These are phyloP conservation scores for Pholiota adiposa DNA, from an alignment of 1,284 basidiomycete species.

Conservation along the genomic window DNA sequence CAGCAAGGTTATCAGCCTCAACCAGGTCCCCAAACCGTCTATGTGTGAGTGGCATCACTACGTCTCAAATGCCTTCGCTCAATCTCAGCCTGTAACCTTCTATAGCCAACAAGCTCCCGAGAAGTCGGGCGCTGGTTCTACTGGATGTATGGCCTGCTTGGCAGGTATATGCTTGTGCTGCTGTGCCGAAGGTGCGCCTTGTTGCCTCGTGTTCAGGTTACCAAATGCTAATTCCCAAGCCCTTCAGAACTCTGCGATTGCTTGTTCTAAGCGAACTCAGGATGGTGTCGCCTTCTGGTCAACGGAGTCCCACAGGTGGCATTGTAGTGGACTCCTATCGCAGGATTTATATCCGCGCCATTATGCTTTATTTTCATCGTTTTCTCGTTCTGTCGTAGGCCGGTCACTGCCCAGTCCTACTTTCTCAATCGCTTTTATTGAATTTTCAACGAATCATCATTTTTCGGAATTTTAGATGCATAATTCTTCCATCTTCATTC, in stretches of 20 bases:
- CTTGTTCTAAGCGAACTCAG: conserved; percentile 48
- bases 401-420: neutral
- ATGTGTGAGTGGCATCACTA: conserved; percentile 58
- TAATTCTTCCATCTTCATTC: neutral
- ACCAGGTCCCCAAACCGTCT: conserved; percentile 72
- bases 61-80: neutral
- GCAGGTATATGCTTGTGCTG: conserved; percentile 76
- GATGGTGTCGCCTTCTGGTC: neutral
- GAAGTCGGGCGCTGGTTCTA: conserved; percentile 42
- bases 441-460: neutral
- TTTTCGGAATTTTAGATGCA: neutral
- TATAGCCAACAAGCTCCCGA: conserved; percentile 59
- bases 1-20: conserved; percentile 68
- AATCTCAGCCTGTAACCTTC: conserved; percentile 1
- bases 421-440: neutral
- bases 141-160: conserved; percentile 70
- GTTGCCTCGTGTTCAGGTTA: conserved; percentile 10
- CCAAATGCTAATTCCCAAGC: conserved; percentile 12
- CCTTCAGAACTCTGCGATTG: conserved; percentile 74
- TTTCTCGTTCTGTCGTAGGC: neutral
- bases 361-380: neutral
- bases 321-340: neutral
- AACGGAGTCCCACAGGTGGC: conserved; percentile 5
- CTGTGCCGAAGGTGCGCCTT: conserved; percentile 71
- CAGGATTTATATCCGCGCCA: conserved; percentile 3